Conservation (phyloP, 768 basidiomycete genomes). For the Mrakia blollopis region DNA sequence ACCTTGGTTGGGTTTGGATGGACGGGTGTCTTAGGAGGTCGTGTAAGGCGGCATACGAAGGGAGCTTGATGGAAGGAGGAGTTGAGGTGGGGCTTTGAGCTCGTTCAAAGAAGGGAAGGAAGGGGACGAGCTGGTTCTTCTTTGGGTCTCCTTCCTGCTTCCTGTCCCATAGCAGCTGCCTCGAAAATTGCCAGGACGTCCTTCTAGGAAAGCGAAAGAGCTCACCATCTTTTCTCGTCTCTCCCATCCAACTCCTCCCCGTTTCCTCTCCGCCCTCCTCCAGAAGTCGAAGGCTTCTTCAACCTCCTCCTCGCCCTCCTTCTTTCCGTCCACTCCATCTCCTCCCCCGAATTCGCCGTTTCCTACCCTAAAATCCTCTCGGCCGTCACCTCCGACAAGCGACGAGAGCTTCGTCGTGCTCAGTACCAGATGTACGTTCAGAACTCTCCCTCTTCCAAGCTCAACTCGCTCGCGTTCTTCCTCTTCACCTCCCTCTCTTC, state of each 20-base stretch:
- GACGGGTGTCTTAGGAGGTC: not conserved
- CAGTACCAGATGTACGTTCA: constrained; percentile 70
- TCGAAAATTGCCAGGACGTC: too few relatives aligned
- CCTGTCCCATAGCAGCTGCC: too few relatives aligned
- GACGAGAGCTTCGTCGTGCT: constrained; percentile 53
- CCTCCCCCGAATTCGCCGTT: constrained; percentile 24
- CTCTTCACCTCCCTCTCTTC: not conserved
- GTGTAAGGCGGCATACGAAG: not conserved
- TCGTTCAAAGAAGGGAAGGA: too few relatives aligned
- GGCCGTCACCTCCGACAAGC: constrained; percentile 53
- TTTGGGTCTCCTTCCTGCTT: too few relatives aligned
- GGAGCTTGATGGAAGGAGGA: not conserved
- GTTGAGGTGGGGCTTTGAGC: too few relatives aligned
- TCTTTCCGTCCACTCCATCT: constrained; percentile 54
- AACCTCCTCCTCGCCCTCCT: constrained; percentile 73
- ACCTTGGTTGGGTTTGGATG: not conserved
- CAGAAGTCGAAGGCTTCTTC: constrained; percentile 83
- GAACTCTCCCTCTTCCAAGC: not conserved
- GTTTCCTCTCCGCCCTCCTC: too few relatives aligned
- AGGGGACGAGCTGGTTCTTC: too few relatives aligned
- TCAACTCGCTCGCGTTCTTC: not conserved
- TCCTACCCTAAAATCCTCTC: constrained; percentile 48
- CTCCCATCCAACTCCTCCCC: too few relatives aligned
- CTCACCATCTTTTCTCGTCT: too few relatives aligned
- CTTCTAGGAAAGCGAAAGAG: too few relatives aligned